Evolutionary conservation across 352 stramenopile genomes (phyloP).

Genomic region (Globisporangium lucens): DNA sequence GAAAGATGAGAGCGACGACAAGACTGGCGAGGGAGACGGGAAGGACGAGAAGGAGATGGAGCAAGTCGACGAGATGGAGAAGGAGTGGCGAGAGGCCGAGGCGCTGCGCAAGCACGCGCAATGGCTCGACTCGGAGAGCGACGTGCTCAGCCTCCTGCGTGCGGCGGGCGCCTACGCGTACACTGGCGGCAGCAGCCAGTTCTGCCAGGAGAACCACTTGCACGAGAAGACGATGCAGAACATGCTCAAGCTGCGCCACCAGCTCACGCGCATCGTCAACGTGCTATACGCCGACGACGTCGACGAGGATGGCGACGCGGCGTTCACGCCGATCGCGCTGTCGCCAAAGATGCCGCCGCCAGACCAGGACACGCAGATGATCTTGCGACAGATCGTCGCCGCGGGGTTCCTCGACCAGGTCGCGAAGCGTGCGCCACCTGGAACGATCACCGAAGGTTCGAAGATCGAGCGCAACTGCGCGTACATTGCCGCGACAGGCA

Average conservation of each 20-base stretch:
- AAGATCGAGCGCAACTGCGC: conserved; percentile 86
- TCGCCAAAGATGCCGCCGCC: conserved; percentile 69
- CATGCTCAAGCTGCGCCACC: conserved; percentile 82
- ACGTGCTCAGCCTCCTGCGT: conserved; percentile 74
- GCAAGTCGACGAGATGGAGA: conserved; percentile 62
- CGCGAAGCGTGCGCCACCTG: conserved; percentile 61
- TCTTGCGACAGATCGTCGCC: conserved; percentile 74
- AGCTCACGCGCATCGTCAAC: conserved; percentile 84
- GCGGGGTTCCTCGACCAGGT: conserved; percentile 83
- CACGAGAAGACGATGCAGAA: conserved; percentile 89
- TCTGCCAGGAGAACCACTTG: conserved; percentile 74
- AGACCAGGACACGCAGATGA: conserved; percentile 46
- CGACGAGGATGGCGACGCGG: conserved; percentile 21
- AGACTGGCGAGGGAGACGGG: conserved; percentile 12
- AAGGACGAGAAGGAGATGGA: conserved; percentile 27
- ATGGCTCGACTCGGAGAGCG: conserved; percentile 80
- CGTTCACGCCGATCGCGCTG: conserved; percentile 39
- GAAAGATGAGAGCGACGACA: conserved; percentile 27
- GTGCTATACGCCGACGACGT: conserved; percentile 48
- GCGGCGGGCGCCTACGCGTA: conserved; percentile 78
- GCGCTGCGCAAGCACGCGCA: conserved; percentile 66
- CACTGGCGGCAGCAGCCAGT: conserved; percentile 51
- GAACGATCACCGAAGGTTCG: conserved; percentile 71
- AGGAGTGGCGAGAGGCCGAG: conserved; percentile 71
- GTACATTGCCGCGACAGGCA: conserved; percentile 56